Conservation (phyloP, 202 grass and related monocot genomes). For the Brachypodium distachyon region DNA sequence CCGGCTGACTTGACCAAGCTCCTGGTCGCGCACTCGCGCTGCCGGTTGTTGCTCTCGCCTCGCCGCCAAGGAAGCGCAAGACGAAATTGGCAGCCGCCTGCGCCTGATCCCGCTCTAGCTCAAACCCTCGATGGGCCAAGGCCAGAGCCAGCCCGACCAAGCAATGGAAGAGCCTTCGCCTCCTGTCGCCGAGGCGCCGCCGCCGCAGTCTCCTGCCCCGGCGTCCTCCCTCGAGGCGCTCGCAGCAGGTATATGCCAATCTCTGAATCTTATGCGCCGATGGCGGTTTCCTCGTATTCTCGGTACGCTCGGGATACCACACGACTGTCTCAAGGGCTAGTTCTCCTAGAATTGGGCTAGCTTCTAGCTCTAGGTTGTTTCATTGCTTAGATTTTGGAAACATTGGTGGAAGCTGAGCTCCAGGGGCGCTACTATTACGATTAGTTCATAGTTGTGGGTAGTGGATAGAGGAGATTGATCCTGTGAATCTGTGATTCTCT, state of each 20-base stretch:
- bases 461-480: neutral
- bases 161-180: conserved; percentile 7
- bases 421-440: neutral
- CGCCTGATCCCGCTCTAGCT: neutral
- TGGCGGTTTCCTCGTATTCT: neutral
- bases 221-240: conserved; percentile 41
- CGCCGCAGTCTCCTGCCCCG: conserved; percentile 5
- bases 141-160: neutral
- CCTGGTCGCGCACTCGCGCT: neutral
- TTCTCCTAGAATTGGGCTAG: neutral
- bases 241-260: conserved; percentile 30
- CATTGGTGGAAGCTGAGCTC: neutral
- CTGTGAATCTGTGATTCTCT: neutral
- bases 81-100: neutral
- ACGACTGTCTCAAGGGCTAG: neutral
- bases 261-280: neutral
- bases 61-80: neutral
- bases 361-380: neutral
- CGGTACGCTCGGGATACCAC: neutral
- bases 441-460: neutral
- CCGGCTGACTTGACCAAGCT: conserved; percentile 2
- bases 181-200: neutral
- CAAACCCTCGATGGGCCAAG: conserved; percentile 40
- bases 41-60: neutral
- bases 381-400: neutral